Evolutionary conservation across 257 asterid species (phyloP), one percentile per base, ranked within the genome.

Genomic region (Gentiana straminea): DNA sequence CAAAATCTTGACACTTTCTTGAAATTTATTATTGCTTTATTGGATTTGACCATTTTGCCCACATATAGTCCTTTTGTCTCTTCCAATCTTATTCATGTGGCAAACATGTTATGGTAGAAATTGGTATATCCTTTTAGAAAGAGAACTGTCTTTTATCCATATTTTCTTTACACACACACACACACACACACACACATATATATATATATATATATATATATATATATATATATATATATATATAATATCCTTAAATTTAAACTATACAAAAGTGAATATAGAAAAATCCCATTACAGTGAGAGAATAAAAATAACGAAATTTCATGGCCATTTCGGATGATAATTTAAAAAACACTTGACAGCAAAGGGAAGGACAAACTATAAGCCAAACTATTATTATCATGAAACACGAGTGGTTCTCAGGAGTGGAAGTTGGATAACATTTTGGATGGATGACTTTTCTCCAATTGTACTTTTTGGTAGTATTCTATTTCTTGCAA

Each of bases 11-110:
- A 59, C 24, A 70, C 70, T 63, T 65, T 58, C 65, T 59, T 35
- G 49, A 46, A 38, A 58, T 54, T 45, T 70, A 73, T 65, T 63
- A 65, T 66, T 65, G 74, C 67, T 60, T 41, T 67, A 61, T 15
- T 70, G 82, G 79, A 73, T 41, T 61, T 64, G 72, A 64, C 68
- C 53, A 58, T 51, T 66, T 66, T 67, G 74, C 72, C 62, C 51
- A 61, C 63, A 51, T 35, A 60, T 45, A 45, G 52, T 39, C 61
- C 74, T 53, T 49, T 65, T 56, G 73, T 51, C 59, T 60, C 57
- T 63, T 56, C 64, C 24, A 7, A 36, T 67, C 62, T 44, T 51
- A 45, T 65, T 13, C 33, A 3, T 55, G 55, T 35, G 59, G 46
- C 65, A 44, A 32, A 10, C 36, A 38, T 36, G 33, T 15, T 44